Base-by-base conservation (phyloP, 1,284 basidiomycete species). In the Ganoderma sinense region DNA sequence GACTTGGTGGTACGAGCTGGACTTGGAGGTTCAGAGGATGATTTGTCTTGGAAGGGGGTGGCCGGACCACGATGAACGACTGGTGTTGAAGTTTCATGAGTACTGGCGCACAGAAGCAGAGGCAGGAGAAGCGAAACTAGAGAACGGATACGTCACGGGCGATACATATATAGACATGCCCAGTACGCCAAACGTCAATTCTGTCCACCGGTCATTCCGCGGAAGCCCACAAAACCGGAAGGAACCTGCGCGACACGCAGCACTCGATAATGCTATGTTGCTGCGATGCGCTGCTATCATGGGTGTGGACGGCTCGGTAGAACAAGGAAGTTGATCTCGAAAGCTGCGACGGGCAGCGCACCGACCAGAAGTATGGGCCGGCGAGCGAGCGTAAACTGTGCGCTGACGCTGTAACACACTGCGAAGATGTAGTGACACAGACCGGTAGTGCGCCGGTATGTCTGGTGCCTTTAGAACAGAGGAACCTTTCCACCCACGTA, bases 11-110 rank as follows among this genome's bases (percentile, higher is more conserved):
- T 11, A 98, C 93, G 40, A 98, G 90, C 80, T 98, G 97, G 7
- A 98, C 92, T 79, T 98, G 97, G 1, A 98, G 87, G 79, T 97
- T 98, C 62, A 97, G 85, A 0, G 96, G 95, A 75, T 98, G 96
- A 74, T 94, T 94, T 23, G 90, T 87, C 78, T 92, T 92, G 18
- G 92, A 89, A 0, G 96, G 93, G 1, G 95, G 95, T 1, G 94
- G 94, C 64, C 94, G 89, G 59, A 96, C 94, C 75, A 95, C 89
- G 70, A 94, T 91, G 81, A 95, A 96, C 0, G 92, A 94, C 94
- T 97, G 77, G 11, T 61, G 39, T 13, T 39, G 20, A 40, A 61
- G 59, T 36, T 40, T 67, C 53, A 58, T 71, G 40, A 73, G 65
- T 53, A 72, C 61, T 41, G 65, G 39, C 29, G 26, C 14, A 7